Percentiles rank a stretch among this genome's conserved stretches.
These are phyloP conservation scores for Cryptococcus wingfieldii DNA, from an alignment of 1,284 basidiomycete genomes.

Conservation along the genomic window DNA sequence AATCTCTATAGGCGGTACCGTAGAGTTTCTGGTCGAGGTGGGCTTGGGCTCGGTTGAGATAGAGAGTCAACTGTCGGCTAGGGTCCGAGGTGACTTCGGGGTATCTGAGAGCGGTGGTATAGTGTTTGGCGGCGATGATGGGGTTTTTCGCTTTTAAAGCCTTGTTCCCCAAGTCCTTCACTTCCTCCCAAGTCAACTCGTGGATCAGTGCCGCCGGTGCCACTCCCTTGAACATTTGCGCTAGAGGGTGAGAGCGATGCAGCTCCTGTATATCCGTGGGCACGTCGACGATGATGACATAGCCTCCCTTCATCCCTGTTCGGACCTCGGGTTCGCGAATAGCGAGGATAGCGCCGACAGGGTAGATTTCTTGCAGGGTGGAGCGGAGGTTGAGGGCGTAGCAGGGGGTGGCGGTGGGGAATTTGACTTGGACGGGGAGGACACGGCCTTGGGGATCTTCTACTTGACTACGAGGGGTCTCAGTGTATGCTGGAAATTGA, in stretches of 20 bases:
- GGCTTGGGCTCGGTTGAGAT: slow-evolving; percentile 5
- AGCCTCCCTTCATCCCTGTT: neutral
- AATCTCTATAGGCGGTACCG: slow-evolving; percentile 5
- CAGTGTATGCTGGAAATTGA: neutral
- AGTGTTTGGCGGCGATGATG: neutral
- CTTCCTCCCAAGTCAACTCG: neutral
- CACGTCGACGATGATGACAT: slow-evolving; percentile 1
- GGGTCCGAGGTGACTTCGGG: neutral
- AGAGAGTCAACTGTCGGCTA: neutral
- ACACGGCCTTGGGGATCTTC: slow-evolving; percentile 3
- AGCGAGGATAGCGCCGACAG: slow-evolving; percentile 5
- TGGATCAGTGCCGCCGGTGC: neutral
- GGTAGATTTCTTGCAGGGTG: slow-evolving; percentile 1
- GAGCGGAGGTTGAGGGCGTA: neutral
- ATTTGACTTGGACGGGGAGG: neutral
- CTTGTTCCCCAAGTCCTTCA: neutral
- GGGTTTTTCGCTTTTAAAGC: neutral
- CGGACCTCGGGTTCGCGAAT: slow-evolving; percentile 6
- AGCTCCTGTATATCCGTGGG: slow-evolving; percentile 4
- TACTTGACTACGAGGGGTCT: neutral
- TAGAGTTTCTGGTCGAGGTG: neutral
- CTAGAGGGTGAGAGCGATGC: neutral
- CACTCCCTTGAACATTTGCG: neutral
- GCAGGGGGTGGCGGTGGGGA: neutral
- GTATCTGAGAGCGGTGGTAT: neutral